Conservation (phyloP, 2,329 filamentous ascomycete genomes). For the Epichloe brachyelytri region DNA sequence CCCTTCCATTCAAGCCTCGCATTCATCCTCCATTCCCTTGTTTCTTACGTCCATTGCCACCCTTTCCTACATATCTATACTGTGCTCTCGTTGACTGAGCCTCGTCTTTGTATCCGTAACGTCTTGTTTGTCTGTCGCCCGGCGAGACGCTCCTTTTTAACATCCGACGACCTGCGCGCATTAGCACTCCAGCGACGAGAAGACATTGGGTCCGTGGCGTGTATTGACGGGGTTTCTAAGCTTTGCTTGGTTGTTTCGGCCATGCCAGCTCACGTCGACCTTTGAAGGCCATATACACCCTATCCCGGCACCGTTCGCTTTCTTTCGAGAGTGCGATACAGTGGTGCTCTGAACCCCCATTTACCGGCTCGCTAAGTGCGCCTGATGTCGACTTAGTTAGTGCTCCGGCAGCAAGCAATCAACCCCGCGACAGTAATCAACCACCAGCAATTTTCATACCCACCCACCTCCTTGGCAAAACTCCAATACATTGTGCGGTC, state of each 20-base stretch:
- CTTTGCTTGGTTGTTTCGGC: background rate
- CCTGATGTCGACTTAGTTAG: constrained; percentile 1
- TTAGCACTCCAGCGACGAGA: background rate
- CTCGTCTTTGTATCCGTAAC: background rate
- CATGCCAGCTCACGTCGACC: background rate
- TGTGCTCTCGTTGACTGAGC: background rate
- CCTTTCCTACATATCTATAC: background rate
- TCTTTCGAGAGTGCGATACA: background rate
- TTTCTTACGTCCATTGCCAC: background rate
- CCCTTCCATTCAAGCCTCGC: background rate
- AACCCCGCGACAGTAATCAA: background rate
- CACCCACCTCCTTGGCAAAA: background rate
- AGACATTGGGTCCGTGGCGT: background rate
- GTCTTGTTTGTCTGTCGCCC: background rate
- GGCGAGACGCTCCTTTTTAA: background rate
- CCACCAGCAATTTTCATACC: background rate
- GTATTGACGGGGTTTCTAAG: background rate
- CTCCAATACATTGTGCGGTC: background rate
- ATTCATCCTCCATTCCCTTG: background rate
- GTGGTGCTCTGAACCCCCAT: background rate
- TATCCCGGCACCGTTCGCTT: background rate
- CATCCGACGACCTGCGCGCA: background rate
- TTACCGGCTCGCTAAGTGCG: background rate
- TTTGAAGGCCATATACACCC: background rate
- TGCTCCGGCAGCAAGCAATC: background rate